Evolutionary conservation across 2,329 filamentous ascomycete species (phyloP).

Genomic region (Chrysoporthe puriensis): DNA sequence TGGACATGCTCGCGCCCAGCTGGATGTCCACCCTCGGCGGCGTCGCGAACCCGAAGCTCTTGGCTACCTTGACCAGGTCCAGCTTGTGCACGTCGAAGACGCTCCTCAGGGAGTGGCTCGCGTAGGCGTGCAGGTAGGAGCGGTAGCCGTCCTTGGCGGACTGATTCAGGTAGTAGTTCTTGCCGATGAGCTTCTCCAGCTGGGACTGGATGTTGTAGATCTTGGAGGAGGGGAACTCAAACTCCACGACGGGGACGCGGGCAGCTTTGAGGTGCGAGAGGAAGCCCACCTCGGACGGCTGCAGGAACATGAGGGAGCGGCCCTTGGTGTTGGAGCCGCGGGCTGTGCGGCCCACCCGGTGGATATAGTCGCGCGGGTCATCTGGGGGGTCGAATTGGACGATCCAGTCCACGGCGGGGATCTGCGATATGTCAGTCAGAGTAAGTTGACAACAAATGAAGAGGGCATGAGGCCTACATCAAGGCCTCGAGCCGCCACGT

Average conservation of each 20-base stretch:
- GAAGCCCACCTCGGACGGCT: conserved; percentile 91
- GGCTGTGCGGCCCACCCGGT: conserved; percentile 93
- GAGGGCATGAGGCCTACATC: conserved; percentile 60
- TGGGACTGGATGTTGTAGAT: conserved; percentile 89
- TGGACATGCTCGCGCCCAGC: conserved; percentile 74
- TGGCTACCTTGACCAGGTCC: conserved; percentile 81
- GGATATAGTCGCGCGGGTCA: conserved; percentile 89
- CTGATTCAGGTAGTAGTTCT: conserved; percentile 98
- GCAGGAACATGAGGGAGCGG: conserved; percentile 88
- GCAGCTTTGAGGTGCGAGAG: conserved; percentile 88
- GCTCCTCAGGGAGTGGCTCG: conserved; percentile 79
- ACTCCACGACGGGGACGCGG: conserved; percentile 91
- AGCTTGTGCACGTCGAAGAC: conserved; percentile 84
- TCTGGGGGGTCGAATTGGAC: conserved; percentile 95
- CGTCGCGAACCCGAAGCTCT: conserved; percentile 78
- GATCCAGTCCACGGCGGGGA: conserved; percentile 94
- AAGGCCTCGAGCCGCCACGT: conserved; percentile 91
- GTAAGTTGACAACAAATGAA: background rate
- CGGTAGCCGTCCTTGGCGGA: conserved; percentile 77
- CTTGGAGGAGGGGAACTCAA: conserved; percentile 91
- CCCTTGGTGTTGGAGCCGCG: conserved; percentile 83
- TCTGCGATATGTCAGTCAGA: conserved; percentile 49
- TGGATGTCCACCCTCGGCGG: conserved; percentile 81
- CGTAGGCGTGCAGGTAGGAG: conserved; percentile 93
- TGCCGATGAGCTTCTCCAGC: conserved; percentile 88